Evolutionary conservation across 306 rosid genomes (phyloP), one percentile per base, ranked within the genome.

Genomic region (Pyrus bretschneideri): DNA sequence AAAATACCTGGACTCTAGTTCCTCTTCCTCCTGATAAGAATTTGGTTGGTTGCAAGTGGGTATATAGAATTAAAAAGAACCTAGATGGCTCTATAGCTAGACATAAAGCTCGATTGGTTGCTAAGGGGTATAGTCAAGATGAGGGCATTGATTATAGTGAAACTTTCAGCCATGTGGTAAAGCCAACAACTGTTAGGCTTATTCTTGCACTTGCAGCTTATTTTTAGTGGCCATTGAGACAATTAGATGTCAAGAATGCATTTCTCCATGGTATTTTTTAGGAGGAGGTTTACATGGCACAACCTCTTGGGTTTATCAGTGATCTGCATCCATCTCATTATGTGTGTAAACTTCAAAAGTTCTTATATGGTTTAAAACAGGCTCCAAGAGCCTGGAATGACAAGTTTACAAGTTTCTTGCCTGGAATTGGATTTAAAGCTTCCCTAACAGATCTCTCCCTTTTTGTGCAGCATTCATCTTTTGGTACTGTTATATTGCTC

Each of bases 351-450:
- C 40, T 62, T 4, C 0, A 29, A 0, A 62, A 62, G 21, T 62
- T 40, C 1, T 14, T 62, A 2, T 62, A 62, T 14, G 12, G 67
- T 2, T 29, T 29, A 1, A 62, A 62, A 62, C 11, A 62, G 14
- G 67, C 40, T 12, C 42, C 6, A 1, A 2, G 42, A 4, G 67
- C 42, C 12, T 62, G 12, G 67, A 62, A 62, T 15, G 67, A 62
- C 0, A 27, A 1, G 10, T 29, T 62, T 15, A 61, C 67, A 0
- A 25, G 35, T 25, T 13, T 27, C 8, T 29, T 61, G 2, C 40
- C 4, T 0, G 2, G 3, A 4, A 0, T 27, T 2, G n/a, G 67
- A 0, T 61, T 27, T 11, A 2, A 14, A 1, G 19, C 35, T 5
- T 29, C 42, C 1, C 1, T 4, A 5, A 40, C 11, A 25, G 5